phyloP scores from a whole-genome alignment of 345 rosid genomes.

The Lenwebbia sp. region DNA sequence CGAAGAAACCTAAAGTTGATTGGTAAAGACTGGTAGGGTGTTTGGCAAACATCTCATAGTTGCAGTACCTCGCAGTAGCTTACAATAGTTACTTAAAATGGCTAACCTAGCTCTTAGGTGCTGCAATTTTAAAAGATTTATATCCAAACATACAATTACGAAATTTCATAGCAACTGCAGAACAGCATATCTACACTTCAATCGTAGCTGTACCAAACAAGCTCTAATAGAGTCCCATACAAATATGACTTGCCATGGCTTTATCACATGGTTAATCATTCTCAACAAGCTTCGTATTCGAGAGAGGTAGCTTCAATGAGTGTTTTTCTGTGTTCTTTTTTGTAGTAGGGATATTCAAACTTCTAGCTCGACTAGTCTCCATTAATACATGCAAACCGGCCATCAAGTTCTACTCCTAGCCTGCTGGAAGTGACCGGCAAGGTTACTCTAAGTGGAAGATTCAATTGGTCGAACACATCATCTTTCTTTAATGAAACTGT shows the following conservation, averaged over 20 bases:
- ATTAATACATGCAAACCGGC: not conserved
- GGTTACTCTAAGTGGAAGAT: not conserved
- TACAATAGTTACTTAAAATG: not conserved
- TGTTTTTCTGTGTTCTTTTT: not conserved
- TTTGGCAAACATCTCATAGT: not conserved
- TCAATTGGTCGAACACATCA: not conserved
- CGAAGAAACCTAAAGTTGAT: no score
- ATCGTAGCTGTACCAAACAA: not conserved
- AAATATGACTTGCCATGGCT: not conserved
- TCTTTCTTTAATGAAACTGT: not conserved
- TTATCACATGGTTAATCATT: not conserved
- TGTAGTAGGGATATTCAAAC: not conserved
- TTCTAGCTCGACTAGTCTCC: not conserved
- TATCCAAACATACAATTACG: not conserved
- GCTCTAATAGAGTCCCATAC: not conserved
- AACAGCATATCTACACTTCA: not conserved
- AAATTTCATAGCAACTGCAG: not conserved
- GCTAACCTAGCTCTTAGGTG: not conserved
- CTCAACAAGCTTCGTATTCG: not conserved
- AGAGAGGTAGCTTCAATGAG: not conserved
- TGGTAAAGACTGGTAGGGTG: not conserved
- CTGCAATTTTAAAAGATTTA: not conserved
- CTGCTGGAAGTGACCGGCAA: not conserved
- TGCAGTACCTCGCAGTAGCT: not conserved
- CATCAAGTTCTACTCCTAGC: not conserved